These are phyloP conservation scores for Oryza officinalis DNA, from an alignment of 176 grass and related monocot species.

Conservation along the genomic window DNA sequence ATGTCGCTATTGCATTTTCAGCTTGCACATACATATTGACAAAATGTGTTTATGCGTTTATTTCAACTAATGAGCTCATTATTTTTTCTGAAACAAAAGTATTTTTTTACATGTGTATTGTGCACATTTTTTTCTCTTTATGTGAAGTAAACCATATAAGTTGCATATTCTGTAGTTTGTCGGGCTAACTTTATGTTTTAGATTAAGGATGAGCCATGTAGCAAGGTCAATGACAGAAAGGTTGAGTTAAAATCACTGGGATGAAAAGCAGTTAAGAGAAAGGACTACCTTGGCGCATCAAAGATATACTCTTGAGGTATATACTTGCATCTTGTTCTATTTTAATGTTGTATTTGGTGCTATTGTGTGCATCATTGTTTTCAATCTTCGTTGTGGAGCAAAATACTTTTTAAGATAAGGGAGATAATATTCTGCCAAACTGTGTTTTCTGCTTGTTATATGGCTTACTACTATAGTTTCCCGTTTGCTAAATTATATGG, in stretches of 20 bases:
- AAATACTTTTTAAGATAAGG: neutral
- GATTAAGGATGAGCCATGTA: neutral
- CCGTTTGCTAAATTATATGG: neutral
- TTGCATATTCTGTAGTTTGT: neutral
- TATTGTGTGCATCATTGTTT: neutral
- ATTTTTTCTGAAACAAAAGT: too few relatives aligned
- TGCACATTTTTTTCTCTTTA: too few relatives aligned
- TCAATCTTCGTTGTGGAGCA: neutral
- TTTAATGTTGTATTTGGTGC: too few relatives aligned
- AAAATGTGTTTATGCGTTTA: too few relatives aligned
- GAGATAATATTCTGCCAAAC: too few relatives aligned
- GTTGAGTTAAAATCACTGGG: neutral
- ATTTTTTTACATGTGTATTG: too few relatives aligned
- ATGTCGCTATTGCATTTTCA: too few relatives aligned
- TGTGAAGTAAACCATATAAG: too few relatives aligned
- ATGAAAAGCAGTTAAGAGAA: neutral
- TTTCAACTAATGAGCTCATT: too few relatives aligned
- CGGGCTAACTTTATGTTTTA: neutral
- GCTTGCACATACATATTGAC: too few relatives aligned
- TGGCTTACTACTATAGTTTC: neutral
- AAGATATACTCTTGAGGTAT: slow-evolving; percentile 24
- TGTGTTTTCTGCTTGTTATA: neutral
- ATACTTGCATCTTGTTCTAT: neutral
- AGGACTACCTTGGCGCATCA: neutral
- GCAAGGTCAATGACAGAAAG: neutral